A percentile compares a stretch with the other conserved stretches of the same genome.
phyloP scores from a whole-genome alignment of 2,329 filamentous ascomycete species.

The Calycina marina region DNA sequence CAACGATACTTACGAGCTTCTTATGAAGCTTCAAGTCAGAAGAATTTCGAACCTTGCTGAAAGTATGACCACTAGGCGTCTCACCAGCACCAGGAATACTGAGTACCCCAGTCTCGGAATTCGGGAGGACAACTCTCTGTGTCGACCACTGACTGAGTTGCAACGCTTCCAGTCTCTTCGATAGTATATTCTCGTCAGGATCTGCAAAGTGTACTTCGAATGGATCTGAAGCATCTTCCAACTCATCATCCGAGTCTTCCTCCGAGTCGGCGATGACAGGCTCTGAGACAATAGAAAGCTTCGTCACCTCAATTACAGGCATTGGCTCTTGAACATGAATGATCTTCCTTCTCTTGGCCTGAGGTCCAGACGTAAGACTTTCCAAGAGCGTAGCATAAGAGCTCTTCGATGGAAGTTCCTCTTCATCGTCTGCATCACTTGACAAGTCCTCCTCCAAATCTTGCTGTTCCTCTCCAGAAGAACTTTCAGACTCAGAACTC shows the following conservation, averaged over 20 bases:
- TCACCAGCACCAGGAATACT: slow-evolving; percentile 30
- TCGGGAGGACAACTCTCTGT: slow-evolving; percentile 27
- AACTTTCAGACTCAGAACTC: slow-evolving; percentile 24
- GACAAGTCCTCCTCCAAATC: slow-evolving; percentile 29
- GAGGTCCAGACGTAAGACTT: slow-evolving; percentile 36
- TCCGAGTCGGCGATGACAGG: not conserved
- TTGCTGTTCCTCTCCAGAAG: slow-evolving; percentile 27
- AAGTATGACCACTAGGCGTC: slow-evolving; percentile 12
- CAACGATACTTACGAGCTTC: slow-evolving; percentile 43
- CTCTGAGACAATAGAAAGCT: too few species aligned
- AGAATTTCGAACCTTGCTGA: slow-evolving; percentile 21
- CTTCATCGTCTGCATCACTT: slow-evolving; percentile 28
- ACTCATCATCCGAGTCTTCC: slow-evolving; percentile 25
- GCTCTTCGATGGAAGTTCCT: slow-evolving; percentile 24
- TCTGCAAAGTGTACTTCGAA: slow-evolving; percentile 70
- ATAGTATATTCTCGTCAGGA: slow-evolving; percentile 46
- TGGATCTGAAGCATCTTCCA: slow-evolving; percentile 46
- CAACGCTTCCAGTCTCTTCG: slow-evolving; percentile 35
- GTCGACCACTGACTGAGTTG: slow-evolving; percentile 36
- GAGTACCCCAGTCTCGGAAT: slow-evolving; percentile 33
- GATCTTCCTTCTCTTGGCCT: slow-evolving; percentile 43
- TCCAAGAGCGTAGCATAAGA: slow-evolving; percentile 45
- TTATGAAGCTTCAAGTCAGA: slow-evolving; percentile 51
- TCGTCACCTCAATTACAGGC: slow-evolving; percentile 7
- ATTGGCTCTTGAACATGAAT: slow-evolving; percentile 19